phyloP scores from a whole-genome alignment of 768 basidiomycete genomes.

The Suillus luteus region DNA sequence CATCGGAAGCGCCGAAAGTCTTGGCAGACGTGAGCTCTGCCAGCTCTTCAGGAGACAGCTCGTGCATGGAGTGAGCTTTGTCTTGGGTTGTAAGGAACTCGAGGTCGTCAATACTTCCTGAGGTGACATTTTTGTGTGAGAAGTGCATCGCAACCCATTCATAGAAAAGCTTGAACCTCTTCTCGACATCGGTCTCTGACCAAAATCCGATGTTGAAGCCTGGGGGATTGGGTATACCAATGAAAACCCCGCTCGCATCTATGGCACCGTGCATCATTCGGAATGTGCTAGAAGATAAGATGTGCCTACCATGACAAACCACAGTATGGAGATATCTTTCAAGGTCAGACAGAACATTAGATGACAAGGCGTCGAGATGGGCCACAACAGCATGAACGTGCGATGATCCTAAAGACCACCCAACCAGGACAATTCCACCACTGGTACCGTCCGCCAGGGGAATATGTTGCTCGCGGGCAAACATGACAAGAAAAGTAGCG shows the following conservation, averaged over 20 bases:
- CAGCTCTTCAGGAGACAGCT: constrained; percentile 7
- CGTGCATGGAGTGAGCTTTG: constrained; percentile 4
- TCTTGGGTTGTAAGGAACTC: constrained; percentile 2
- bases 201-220: background rate
- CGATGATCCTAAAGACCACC: constrained; percentile 16
- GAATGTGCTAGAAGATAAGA: background rate
- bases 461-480: constrained; percentile 11
- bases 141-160: constrained; percentile 8
- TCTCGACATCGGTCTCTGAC: background rate
- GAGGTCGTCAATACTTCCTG: constrained; percentile 8
- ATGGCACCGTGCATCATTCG: background rate
- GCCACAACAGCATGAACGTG: constrained; percentile 12
- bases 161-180: constrained; percentile 7
- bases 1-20: constrained; percentile 7
- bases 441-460: constrained; percentile 5
- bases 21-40: constrained; percentile 8
- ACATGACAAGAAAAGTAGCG: constrained; percentile 12
- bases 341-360: constrained; percentile 5
- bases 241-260: background rate
- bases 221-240: background rate
- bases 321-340: constrained; percentile 12
- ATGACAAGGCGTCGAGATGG: constrained; percentile 11
- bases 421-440: constrained; percentile 13
- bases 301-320: constrained; percentile 12
- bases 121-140: constrained; percentile 3